These are phyloP conservation scores for Thraustochytrium striatum DNA, from an alignment of 352 stramenopile genomes.

Conservation along the genomic window DNA sequence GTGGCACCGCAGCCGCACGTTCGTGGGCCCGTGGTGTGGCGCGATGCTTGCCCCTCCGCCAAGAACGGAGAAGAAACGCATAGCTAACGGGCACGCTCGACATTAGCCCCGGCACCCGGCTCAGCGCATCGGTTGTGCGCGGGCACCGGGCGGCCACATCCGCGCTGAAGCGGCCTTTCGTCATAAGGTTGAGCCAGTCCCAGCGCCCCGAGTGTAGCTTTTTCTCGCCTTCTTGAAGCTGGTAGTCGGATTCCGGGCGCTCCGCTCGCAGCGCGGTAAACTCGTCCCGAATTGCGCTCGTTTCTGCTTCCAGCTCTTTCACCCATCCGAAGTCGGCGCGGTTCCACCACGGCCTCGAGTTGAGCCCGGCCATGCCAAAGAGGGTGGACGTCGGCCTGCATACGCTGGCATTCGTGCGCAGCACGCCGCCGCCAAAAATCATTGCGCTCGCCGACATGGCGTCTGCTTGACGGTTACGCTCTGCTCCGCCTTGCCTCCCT, in stretches of 20 bases:
- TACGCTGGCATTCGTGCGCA: too few relatives aligned
- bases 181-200: conserved; percentile 42
- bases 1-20: conserved; percentile 80
- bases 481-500: too few relatives aligned
- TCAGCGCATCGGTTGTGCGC: neutral
- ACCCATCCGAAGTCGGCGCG: too few relatives aligned
- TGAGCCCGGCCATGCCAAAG: too few relatives aligned
- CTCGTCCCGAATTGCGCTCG: neutral
- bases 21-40: conserved; percentile 73
- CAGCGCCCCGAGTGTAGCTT: conserved; percentile 34
- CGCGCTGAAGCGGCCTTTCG: conserved; percentile 11
- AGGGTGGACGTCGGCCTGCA: too few relatives aligned
- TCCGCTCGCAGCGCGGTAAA: neutral
- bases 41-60: conserved; percentile 67
- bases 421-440: too few relatives aligned
- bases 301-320: neutral
- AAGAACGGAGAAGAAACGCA: conserved; percentile 72
- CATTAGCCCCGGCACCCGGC: conserved; percentile 33
- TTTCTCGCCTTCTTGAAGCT: neutral
- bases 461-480: too few relatives aligned
- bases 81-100: conserved; percentile 17
- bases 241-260: conserved; percentile 11
- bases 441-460: too few relatives aligned
- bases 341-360: too few relatives aligned
- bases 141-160: conserved; percentile 27